Percentiles rank a stretch among this genome's conserved stretches.
Evolutionary conservation across 2,329 filamentous ascomycete genomes (phyloP).

Genomic region (Verticillium longisporum): DNA sequence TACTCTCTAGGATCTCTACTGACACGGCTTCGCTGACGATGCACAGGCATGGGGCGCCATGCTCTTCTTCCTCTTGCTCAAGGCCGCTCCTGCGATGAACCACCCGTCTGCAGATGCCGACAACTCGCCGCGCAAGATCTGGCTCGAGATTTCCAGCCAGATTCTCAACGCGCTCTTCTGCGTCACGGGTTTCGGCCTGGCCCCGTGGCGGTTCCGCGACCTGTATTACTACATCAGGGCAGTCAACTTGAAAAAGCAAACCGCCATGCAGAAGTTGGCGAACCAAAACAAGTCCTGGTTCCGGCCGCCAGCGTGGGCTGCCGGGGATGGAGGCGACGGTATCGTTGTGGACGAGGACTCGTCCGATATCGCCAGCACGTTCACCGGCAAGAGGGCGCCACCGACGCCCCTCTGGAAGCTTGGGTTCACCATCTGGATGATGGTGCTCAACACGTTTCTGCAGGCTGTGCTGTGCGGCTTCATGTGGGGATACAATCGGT

Average conservation of each 20-base stretch:
- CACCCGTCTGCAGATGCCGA: conserved; percentile 10
- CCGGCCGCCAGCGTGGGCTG: conserved; percentile 17
- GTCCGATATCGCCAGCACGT: conserved; percentile 8
- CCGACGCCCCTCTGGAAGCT: conserved; percentile 17
- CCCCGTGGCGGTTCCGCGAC: conserved; percentile 54
- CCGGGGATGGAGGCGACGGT: neutral
- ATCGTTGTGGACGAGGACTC: neutral
- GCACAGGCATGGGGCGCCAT: conserved; percentile 18
- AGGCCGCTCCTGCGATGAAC: conserved; percentile 15
- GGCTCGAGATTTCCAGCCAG: conserved; percentile 10
- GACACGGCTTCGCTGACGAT: neutral
- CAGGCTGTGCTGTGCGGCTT: conserved; percentile 16
- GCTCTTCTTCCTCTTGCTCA: conserved; percentile 21
- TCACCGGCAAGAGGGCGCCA: conserved; percentile 13
- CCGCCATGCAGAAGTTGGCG: conserved; percentile 15
- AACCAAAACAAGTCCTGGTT: conserved; percentile 19
- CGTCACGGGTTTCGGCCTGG: conserved; percentile 76
- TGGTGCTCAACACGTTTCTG: conserved; percentile 15
- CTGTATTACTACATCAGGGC: conserved; percentile 12
- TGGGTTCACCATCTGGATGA: conserved; percentile 17
- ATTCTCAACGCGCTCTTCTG: conserved; percentile 69
- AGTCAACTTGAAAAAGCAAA: conserved; percentile 10
- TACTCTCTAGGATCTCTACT: neutral
- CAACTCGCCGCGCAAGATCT: conserved; percentile 13
- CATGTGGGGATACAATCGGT: conserved; percentile 18